Conservation (phyloP, 2,329 filamentous ascomycete genomes). For the Chaetoscypha palmicola region DNA sequence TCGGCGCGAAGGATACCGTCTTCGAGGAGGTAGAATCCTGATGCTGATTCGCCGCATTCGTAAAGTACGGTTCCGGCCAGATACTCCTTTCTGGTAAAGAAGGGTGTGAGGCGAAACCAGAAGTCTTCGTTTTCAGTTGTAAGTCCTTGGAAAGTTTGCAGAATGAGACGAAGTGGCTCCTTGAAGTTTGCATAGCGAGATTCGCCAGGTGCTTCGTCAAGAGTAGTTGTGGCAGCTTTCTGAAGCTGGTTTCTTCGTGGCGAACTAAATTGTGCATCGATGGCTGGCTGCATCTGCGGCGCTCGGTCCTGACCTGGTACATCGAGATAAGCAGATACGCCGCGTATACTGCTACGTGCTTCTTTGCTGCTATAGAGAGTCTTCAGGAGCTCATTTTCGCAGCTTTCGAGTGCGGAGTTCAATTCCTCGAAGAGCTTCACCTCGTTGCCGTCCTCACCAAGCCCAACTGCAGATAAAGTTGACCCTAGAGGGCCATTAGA, state of each 20-base stretch:
- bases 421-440: conserved; percentile 81
- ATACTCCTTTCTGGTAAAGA: conserved; percentile 66
- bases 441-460: conserved; percentile 65
- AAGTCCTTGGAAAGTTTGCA: conserved; percentile 90
- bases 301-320: conserved; percentile 15
- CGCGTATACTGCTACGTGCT: conserved; percentile 41
- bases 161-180: conserved; percentile 82
- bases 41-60: conserved; percentile 65
- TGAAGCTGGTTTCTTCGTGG: conserved; percentile 73
- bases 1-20: conserved; percentile 82
- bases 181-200: conserved; percentile 77
- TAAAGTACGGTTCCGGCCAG: conserved; percentile 68
- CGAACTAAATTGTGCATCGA: conserved; percentile 60
- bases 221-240: conserved; percentile 67
- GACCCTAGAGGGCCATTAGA: conserved; percentile 68
- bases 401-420: conserved; percentile 88
- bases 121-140: conserved; percentile 87
- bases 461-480: conserved; percentile 74
- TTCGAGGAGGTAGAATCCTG: conserved; percentile 87
- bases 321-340: conserved; percentile 30
- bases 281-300: conserved; percentile 31
- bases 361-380: conserved; percentile 68
- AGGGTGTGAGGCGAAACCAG: conserved; percentile 75
- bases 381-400: conserved; percentile 88
- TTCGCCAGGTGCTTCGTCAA: conserved; percentile 56